Conservation (phyloP, 805 yeast genomes). For the Yamadazyma akitaensis region DNA sequence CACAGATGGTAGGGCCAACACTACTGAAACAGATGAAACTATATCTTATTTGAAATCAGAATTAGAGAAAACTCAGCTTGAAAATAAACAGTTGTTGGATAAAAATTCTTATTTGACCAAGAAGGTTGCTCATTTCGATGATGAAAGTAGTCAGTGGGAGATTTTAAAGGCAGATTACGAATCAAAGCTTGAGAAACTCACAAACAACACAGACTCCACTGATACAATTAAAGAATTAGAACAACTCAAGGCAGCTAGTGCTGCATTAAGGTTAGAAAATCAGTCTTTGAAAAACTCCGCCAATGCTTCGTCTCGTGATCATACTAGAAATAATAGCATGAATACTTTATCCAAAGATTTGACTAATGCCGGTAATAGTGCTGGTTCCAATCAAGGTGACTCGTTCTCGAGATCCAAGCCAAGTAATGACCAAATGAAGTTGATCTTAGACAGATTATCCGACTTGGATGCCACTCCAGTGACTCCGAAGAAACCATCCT, state of each 20-base stretch:
- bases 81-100: slow-evolving; percentile 6
- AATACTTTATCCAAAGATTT: slow-evolving; percentile 12
- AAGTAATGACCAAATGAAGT: slow-evolving; percentile 17
- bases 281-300: slow-evolving; percentile 30
- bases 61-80: slow-evolving; percentile 6
- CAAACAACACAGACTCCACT: slow-evolving; percentile 7
- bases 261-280: slow-evolving; percentile 36
- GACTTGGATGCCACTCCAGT: slow-evolving; percentile 18
- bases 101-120: slow-evolving; percentile 8
- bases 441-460: slow-evolving; percentile 26
- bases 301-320: slow-evolving; percentile 11
- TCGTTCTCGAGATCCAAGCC: neutral
- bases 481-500: slow-evolving; percentile 8
- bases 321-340: slow-evolving; percentile 10
- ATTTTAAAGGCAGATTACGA: slow-evolving; percentile 7
- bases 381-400: neutral
- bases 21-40: neutral
- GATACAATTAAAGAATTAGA: slow-evolving; percentile 24
- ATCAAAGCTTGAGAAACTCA: slow-evolving; percentile 1
- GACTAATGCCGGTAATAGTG: slow-evolving; percentile 3
- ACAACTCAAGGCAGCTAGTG: slow-evolving; percentile 25
- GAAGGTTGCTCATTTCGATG: slow-evolving; percentile 1
- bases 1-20: neutral
- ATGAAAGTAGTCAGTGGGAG: slow-evolving; percentile 8
- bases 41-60: slow-evolving; percentile 3